Conservation (phyloP, 139 green algal genomes). For the Coccomyxa sp. region DNA sequence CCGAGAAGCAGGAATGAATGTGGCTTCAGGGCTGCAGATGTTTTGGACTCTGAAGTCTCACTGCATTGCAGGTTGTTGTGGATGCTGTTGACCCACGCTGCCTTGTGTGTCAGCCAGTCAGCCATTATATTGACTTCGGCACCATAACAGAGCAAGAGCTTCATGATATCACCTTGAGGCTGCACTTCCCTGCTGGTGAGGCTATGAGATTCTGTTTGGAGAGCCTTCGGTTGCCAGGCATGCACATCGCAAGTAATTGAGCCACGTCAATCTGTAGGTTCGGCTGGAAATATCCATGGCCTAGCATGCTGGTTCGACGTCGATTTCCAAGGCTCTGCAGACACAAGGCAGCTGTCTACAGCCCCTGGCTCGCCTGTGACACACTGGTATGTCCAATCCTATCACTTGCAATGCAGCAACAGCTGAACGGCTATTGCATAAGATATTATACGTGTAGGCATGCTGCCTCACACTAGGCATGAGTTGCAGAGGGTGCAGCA, state of each 20-base stretch:
- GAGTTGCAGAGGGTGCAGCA: too few relatives aligned
- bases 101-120: conserved; percentile 53
- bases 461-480: too few relatives aligned
- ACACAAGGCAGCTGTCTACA: conserved; percentile 80
- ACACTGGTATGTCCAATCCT: conserved; percentile 74
- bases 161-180: conserved; percentile 74
- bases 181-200: conserved; percentile 40
- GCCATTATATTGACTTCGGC: conserved; percentile 74
- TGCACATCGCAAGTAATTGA: too few relatives aligned
- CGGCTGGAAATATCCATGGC: conserved; percentile 68
- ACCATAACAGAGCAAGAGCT: conserved; percentile 68
- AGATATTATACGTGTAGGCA: too few relatives aligned
- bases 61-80: conserved; percentile 77
- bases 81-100: conserved; percentile 83
- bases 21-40: background rate
- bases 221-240: too few relatives aligned
- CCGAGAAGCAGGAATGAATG: background rate
- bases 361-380: conserved; percentile 87
- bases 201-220: too few relatives aligned
- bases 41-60: background rate
- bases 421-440: background rate
- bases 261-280: conserved; percentile 25
- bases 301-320: conserved; percentile 96
- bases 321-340: conserved; percentile 70
- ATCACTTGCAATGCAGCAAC: background rate